Percentiles rank a stretch among this genome's conserved stretches.
phyloP scores from a whole-genome alignment of 2,329 filamentous ascomycete genomes.

The Thermoascus crustaceus region DNA sequence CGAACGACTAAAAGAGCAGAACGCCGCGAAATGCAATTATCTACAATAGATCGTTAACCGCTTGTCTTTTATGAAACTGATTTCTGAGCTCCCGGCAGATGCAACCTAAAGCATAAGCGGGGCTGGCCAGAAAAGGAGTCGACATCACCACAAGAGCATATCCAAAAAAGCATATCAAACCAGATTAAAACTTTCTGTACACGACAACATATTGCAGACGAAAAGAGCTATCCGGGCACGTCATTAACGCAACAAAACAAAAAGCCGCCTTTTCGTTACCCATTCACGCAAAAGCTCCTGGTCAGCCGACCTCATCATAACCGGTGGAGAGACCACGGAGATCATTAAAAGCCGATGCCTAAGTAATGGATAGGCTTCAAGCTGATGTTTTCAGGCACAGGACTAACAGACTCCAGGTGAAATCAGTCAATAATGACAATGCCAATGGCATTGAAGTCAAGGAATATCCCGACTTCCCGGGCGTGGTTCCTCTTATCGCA shows the following conservation, averaged over 20 bases:
- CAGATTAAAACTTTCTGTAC: conserved; percentile 14
- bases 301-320: conserved; percentile 10
- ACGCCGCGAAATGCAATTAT: conserved; percentile 35
- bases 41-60: conserved; percentile 29
- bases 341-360: conserved; percentile 2
- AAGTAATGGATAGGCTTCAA: conserved; percentile 1
- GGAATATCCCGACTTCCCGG: neutral
- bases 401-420: neutral
- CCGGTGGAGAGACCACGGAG: neutral
- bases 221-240: conserved; percentile 13
- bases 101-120: conserved; percentile 13
- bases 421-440: conserved; percentile 1
- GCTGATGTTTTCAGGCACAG: conserved; percentile 1
- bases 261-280: conserved; percentile 24
- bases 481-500: neutral
- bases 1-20: conserved; percentile 8
- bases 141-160: conserved; percentile 17
- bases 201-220: conserved; percentile 11
- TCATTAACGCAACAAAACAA: conserved; percentile 15
- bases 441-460: neutral
- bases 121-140: conserved; percentile 16
- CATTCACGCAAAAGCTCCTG: conserved; percentile 12
- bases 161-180: conserved; percentile 17
- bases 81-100: conserved; percentile 17
- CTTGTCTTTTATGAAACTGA: conserved; percentile 24